Base-by-base conservation (phyloP, 2,329 filamentous ascomycete species). In the Periglandula ipomoeae region DNA sequence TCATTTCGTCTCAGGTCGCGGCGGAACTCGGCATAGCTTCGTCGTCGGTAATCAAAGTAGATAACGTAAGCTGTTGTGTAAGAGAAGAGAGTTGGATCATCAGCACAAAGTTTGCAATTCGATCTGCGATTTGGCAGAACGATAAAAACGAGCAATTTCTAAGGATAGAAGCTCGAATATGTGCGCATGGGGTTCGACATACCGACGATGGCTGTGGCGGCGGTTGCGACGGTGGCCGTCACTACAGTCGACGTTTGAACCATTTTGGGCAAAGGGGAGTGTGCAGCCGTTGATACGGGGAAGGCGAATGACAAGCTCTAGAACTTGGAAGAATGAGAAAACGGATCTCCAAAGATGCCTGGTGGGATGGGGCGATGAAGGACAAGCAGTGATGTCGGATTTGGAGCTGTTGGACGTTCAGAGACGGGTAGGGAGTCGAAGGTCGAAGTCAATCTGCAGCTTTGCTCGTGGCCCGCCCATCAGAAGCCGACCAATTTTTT, bases 1-100 rank as follows among this genome's bases (percentile, higher is more conserved):
- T 86, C 84, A 68, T 88, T 86, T 62, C 84, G 81, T 67, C 87
- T 86, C 60, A 86, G 69, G 60, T 76, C 70, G 63, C 80, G 79
- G 59, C 82, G 76, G 71, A 85, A 86, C 58, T 82, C 76, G 61
- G 80, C 70, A 59, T 82, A 72, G 61, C 72, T 75, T 55, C 82
- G 79, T 58, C 82, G 76, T 63, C 78, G 75, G 62, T 82, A 77
- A 67, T 86, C 82, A 66, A 86, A 86, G 69, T 83, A 86, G 58
- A 79, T 65, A 55, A 76, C 81, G 60, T 85, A 85, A 57, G 77
- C 80, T 83, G 59, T 35, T 32, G 13, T 10, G 23, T 24, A 30
- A 19, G 32, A 27, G 15, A 2, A 30, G n/a, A 10, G 8, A 26
- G 1, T 10, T 23, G 19, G 32, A 22, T 37, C 19, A 35, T 43